phyloP scores from a whole-genome alignment of 2,329 filamentous ascomycete genomes.

The Aspergillus pseudoviridinutans region DNA sequence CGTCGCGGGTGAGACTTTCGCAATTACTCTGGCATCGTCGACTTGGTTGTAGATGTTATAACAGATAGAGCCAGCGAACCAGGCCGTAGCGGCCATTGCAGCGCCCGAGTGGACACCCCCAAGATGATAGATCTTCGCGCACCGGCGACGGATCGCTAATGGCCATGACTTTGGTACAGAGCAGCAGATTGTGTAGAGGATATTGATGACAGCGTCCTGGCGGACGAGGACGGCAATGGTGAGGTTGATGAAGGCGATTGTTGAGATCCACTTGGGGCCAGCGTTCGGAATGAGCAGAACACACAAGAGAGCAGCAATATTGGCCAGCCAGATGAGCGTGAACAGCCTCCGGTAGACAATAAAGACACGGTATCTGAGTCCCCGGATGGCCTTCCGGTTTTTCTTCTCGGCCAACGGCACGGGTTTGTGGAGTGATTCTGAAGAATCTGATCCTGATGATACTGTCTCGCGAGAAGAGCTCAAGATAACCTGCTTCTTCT shows the following conservation, averaged over 20 bases:
- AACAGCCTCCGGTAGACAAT: constrained; percentile 57
- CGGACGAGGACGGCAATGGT: constrained; percentile 32
- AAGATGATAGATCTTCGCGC: constrained; percentile 40
- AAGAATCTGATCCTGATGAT: neutral
- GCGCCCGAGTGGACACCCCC: constrained; percentile 40
- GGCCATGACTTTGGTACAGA: constrained; percentile 30
- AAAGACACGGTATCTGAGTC: constrained; percentile 42
- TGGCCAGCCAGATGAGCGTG: constrained; percentile 49
- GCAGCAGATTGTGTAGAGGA: constrained; percentile 32
- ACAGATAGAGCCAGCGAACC: constrained; percentile 33
- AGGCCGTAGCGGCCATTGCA: constrained; percentile 36
- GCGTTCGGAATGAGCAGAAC: neutral
- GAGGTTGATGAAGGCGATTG: constrained; percentile 33
- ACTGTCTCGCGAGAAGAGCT: neutral
- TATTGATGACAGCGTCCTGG: constrained; percentile 40
- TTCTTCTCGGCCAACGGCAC: constrained; percentile 4
- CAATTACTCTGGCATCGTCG: neutral
- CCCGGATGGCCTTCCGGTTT: constrained; percentile 1
- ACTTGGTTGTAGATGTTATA: neutral
- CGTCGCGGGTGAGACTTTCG: neutral
- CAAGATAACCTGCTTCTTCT: neutral
- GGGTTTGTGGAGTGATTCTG: neutral
- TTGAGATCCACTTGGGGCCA: constrained; percentile 3
- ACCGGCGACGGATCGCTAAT: constrained; percentile 29
- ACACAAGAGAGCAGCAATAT: constrained; percentile 30